Evolutionary conservation across 1,139 yeast species (phyloP), one percentile per base, ranked within the genome.

Genomic region (Lipomyces yarrowii): DNA sequence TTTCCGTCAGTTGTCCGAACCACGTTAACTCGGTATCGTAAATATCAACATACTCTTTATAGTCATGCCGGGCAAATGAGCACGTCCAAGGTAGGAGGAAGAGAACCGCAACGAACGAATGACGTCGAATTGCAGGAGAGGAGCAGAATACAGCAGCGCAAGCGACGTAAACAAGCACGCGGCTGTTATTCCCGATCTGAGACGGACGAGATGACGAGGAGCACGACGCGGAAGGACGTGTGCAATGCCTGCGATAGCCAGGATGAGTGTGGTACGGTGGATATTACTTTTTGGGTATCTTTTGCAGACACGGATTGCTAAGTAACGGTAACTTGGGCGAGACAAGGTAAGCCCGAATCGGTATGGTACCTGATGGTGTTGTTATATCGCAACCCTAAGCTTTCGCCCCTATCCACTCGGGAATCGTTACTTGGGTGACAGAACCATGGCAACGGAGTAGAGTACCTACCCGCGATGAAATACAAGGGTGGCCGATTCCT

Each of bases 161-260:
- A 57, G 61, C 7, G 67, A 62, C 10, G 67, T 57, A 35, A 64
- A 62, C 53, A 64, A 61, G 23, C 64, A 60, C 13, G 67, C 67
- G 21, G 67, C 65, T 11, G 67, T 62, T 30, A 52, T n/a, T n/a
- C 48, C 48, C 21, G 48, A 42, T 18, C 48, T 42, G 18, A 42
- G 23, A 42, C 48, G 48, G 21, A 42, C 21, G 48, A 42, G 48
- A 42, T 42, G 48, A 42, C 48, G 48, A 42, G 48, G 48, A n/a
- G 48, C 48, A 8, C 48, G 48, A 21, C 48, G 48, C 23, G 21
- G 48, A 3, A 42, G 23, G 48, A 42, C 8, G 48, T 18, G 48
- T n/a, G 48, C 11, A 21, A 42, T 42, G 48, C n/a, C 21, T n/a
- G 21, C 8, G 4, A 7, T 8, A 42, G 48, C 48, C 48, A 42